Evolutionary conservation across 1,284 basidiomycete genomes (phyloP), one percentile per base, ranked within the genome.

Genomic region (Ustilago lituana): DNA sequence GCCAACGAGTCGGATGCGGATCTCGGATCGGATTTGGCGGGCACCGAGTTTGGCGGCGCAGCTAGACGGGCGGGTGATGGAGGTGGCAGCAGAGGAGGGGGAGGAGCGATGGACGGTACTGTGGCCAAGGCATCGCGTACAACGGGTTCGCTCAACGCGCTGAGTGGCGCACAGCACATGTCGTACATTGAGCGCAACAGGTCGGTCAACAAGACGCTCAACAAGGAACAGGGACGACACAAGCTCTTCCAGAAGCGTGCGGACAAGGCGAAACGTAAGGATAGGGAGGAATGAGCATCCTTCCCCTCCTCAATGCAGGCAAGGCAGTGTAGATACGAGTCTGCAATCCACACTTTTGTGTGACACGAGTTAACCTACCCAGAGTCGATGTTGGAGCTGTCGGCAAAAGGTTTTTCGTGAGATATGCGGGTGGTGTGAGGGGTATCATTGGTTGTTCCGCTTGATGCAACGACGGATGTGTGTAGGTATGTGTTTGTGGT

Each of bases 1-100:
- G 91, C 93, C 38, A 93, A 91, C 82, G 93, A 96, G 82, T 90
- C 89, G 69, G 93, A 91, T 77, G 93, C 92, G 11, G 92, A 95
- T 77, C 87, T 94, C 41, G 93, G 92, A 36, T 87, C 88, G 22
- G 93, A 95, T 80, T 87, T 94, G 61, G 86, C 87, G 60, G 90
- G 70, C 4, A 70, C 63, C 29, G 78, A 77, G 35, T 63, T 58
- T 32, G 58, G 60, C 12, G 64, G 50, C 3, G 55, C 44, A 17
- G 46, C 45, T 5, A 23, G 33, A 22, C 52, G 52, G 5, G 41
- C 33, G 11, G 47, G 59, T 11, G 41, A 29, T 11, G 35, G 59
- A 12, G 47, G 44, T 9, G 47, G 58, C 2, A 44, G 44, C 10
- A 51, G 44, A 20, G 36, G 50, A 29, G 65, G 62, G 1, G 48